phyloP scores from a whole-genome alignment of 768 basidiomycete species.

The Trichaptum fuscoviolaceum region DNA sequence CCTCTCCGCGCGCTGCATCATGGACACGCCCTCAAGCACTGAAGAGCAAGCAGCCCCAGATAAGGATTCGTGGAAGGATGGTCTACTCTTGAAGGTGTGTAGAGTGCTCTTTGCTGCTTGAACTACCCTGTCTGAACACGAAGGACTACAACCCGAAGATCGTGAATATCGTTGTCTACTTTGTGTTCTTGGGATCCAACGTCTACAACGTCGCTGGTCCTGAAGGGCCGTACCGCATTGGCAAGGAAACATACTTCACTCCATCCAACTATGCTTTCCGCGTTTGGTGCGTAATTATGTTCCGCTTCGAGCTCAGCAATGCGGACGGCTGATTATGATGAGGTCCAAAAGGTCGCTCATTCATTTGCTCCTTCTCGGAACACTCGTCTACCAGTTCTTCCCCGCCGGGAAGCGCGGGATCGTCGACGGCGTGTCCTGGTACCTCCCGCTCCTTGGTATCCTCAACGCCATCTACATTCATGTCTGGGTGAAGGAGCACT shows the following conservation, averaged over 20 bases:
- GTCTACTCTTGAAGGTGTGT: conserved; percentile 71
- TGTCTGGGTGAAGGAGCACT: conserved; percentile 76
- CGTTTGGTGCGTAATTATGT: conserved; percentile 73
- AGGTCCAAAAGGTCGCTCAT: conserved; percentile 63
- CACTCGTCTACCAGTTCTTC: conserved; percentile 87
- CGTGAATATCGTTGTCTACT: conserved; percentile 76
- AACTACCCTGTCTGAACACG: conserved; percentile 4
- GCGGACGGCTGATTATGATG: conserved; percentile 3
- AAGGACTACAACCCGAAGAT: conserved; percentile 36
- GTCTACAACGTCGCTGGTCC: conserved; percentile 81
- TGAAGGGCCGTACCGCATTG: conserved; percentile 60
- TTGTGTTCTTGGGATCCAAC: conserved; percentile 86
- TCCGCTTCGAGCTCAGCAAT: neutral
- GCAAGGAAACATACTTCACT: conserved; percentile 88
- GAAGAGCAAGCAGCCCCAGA: conserved; percentile 47
- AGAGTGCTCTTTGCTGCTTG: too few species aligned
- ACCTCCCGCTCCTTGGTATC: conserved; percentile 81
- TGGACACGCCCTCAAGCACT: too few species aligned
- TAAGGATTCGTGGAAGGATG: conserved; percentile 67
- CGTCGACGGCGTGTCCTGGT: conserved; percentile 86
- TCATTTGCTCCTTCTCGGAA: conserved; percentile 87
- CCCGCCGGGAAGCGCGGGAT: conserved; percentile 68
- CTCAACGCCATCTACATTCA: conserved; percentile 89
- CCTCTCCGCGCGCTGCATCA: too few species aligned
- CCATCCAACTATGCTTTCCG: conserved; percentile 90